Conservation (phyloP, 73 alveolate genomes). For the Tetrahymena borealis region DNA sequence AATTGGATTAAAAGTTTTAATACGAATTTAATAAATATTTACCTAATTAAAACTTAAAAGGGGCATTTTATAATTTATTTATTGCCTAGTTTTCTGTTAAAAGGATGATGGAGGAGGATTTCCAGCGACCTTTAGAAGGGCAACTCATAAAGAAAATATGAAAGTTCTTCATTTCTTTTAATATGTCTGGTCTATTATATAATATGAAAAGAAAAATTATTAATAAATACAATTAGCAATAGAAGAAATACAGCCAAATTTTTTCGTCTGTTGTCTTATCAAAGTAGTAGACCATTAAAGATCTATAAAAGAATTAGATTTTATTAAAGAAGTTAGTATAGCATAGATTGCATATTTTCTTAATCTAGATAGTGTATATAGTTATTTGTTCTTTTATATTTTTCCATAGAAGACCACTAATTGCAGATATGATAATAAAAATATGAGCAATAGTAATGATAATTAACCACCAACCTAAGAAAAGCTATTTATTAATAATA, state of each 20-base stretch:
- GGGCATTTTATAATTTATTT: neutral
- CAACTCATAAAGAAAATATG: neutral
- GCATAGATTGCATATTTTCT: neutral
- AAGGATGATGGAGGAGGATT: neutral
- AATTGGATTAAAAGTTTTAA: neutral
- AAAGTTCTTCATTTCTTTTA: neutral
- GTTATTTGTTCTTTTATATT: neutral
- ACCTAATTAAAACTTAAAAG: neutral
- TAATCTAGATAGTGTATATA: neutral
- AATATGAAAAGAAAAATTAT: neutral
- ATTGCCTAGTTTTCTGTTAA: neutral
- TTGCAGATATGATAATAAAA: neutral
- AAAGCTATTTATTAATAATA: neutral
- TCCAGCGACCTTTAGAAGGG: neutral
- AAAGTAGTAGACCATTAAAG: neutral
- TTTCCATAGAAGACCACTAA: neutral
- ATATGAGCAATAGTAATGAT: neutral
- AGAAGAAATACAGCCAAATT: neutral
- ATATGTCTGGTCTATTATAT: neutral
- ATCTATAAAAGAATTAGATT: neutral
- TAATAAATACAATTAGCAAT: no score
- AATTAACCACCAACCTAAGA: neutral
- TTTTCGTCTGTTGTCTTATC: neutral
- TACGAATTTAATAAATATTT: neutral
- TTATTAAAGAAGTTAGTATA: neutral